Conservation (phyloP, 306 rosid species). For the Lablab purpureus region DNA sequence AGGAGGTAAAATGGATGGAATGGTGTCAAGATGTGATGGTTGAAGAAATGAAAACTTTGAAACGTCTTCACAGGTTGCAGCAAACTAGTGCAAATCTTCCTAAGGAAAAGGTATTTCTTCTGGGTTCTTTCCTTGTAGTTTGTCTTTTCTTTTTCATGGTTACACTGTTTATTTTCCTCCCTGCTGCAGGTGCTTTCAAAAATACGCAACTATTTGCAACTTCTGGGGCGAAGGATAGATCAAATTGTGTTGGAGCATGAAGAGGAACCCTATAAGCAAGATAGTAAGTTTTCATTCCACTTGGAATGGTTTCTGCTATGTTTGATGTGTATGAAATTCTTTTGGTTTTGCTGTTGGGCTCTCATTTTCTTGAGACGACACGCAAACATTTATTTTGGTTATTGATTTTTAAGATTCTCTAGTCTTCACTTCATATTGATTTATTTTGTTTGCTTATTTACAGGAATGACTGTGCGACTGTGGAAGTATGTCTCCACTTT, state of each 20-base stretch:
- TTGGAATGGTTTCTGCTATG: constrained; percentile 18
- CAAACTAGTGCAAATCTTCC: constrained; percentile 94
- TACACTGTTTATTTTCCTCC: constrained; percentile 23
- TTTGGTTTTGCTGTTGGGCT: constrained; percentile 1
- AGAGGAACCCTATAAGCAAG: constrained; percentile 85
- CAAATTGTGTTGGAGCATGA: constrained; percentile 84
- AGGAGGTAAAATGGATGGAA: constrained; percentile 99
- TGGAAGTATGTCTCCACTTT: constrained; percentile 98
- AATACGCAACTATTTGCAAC: constrained; percentile 91
- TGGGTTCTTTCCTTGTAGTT: constrained; percentile 6
- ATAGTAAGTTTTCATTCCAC: constrained; percentile 69
- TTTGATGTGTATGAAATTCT: constrained; percentile 1
- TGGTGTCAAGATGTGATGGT: constrained; percentile 99
- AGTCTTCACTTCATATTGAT: background rate
- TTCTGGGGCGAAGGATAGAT: constrained; percentile 95
- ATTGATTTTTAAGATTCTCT: background rate
- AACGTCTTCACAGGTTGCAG: constrained; percentile 91
- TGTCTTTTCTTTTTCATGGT: background rate
- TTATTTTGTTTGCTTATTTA: constrained; percentile 15
- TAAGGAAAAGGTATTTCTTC: constrained; percentile 73
- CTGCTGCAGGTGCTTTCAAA: constrained; percentile 80
- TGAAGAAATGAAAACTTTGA: constrained; percentile 82
- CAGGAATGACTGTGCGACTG: constrained; percentile 95
- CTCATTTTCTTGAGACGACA: background rate
- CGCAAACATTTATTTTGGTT: background rate